Percentiles rank a stretch among this genome's conserved stretches.
These are phyloP conservation scores for Apiotrichum gamsii DNA, from an alignment of 1,284 basidiomycete genomes.

Conservation along the genomic window DNA sequence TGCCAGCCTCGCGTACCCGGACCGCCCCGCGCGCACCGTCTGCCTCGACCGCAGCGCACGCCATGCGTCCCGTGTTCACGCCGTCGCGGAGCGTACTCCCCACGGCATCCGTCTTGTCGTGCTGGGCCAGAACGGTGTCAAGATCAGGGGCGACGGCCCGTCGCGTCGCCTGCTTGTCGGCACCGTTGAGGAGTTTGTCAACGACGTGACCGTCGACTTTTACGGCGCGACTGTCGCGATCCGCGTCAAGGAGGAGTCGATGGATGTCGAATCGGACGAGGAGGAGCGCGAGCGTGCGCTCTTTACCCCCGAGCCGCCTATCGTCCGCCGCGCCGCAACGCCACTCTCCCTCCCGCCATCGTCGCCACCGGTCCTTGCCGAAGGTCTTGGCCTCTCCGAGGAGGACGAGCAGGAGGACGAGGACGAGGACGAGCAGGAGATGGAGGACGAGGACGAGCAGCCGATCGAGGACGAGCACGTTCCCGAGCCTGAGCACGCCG, in stretches of 20 bases:
- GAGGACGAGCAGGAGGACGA: slow-evolving; percentile 7
- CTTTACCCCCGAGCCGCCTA: slow-evolving; percentile 6
- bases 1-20: slow-evolving; percentile 5
- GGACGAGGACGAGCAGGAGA: not conserved
- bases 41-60: slow-evolving; percentile 35
- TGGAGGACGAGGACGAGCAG: slow-evolving; percentile 6
- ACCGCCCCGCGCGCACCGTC: slow-evolving; percentile 21
- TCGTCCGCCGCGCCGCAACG: not conserved
- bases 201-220: slow-evolving; percentile 33
- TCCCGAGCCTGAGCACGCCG: too few relatives aligned
- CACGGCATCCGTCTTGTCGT: slow-evolving; percentile 31
- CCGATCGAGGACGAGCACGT: slow-evolving; percentile 2
- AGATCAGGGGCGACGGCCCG: slow-evolving; percentile 14
- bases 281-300: slow-evolving; percentile 8
- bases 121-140: slow-evolving; percentile 45
- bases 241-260: not conserved
- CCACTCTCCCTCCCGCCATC: slow-evolving; percentile 18
- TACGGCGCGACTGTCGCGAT: slow-evolving; percentile 34
- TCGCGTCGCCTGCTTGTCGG: slow-evolving; percentile 11
- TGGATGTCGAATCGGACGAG: slow-evolving; percentile 1
- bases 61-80: slow-evolving; percentile 42
- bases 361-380: slow-evolving; percentile 8
- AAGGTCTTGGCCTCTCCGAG: slow-evolving; percentile 2
- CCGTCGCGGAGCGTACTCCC: slow-evolving; percentile 29
- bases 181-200: slow-evolving; percentile 6